These are phyloP conservation scores for Pyrenula massariospora DNA, from an alignment of 495 filamentous ascomycete genomes.

Conservation along the genomic window DNA sequence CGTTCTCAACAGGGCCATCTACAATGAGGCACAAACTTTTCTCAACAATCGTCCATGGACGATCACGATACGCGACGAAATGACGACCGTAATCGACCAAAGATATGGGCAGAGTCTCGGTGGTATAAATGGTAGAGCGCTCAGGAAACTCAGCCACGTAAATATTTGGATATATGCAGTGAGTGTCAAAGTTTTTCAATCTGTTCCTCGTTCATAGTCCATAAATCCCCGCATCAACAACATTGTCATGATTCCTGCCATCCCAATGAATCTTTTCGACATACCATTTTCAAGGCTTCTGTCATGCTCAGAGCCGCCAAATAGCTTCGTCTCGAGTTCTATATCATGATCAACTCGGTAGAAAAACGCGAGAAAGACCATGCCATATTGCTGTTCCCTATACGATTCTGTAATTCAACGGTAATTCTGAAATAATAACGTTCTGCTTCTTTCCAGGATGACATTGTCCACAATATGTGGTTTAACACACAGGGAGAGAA, in stretches of 20 bases:
- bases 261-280: not conserved
- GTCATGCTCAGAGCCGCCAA: too few relatives aligned
- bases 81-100: not conserved
- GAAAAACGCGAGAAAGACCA: too few relatives aligned
- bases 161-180: not conserved
- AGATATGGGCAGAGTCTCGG: not conserved
- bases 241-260: not conserved
- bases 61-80: not conserved
- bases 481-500: too few relatives aligned
- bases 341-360: not conserved
- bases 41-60: not conserved
- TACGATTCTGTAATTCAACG: too few relatives aligned
- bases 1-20: not conserved
- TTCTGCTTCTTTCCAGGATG: too few relatives aligned
- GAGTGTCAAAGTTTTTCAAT: not conserved
- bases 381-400: too few relatives aligned
- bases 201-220: not conserved
- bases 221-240: not conserved
- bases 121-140: not conserved
- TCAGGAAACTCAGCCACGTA: not conserved
- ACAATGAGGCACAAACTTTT: not conserved
- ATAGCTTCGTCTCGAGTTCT: not conserved
- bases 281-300: not conserved
- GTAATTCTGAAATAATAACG: too few relatives aligned
- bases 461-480: too few relatives aligned